phyloP scores from a whole-genome alignment of 2,329 filamentous ascomycete species.

The Cladophialophora exuberans region DNA sequence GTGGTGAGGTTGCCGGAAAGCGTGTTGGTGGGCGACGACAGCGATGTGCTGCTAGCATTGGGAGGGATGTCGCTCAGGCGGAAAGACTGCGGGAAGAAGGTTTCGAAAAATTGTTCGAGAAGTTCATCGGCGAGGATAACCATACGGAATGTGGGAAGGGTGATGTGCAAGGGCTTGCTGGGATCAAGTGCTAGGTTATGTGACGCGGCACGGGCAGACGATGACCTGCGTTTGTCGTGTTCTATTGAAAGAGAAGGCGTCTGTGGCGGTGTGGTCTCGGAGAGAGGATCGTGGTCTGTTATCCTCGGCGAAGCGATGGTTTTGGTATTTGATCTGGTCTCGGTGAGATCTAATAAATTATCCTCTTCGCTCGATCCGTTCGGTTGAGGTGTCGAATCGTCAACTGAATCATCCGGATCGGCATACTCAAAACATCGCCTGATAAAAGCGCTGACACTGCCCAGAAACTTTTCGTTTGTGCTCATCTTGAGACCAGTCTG shows the following conservation, averaged over 20 bases:
- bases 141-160: constrained; percentile 97
- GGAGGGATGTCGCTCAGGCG: constrained; percentile 71
- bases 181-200: constrained; percentile 91
- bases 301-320: constrained; percentile 28
- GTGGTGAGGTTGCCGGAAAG: constrained; percentile 77
- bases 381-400: constrained; percentile 48
- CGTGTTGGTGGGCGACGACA: constrained; percentile 34
- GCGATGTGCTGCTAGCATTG: constrained; percentile 46
- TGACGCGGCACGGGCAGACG: constrained; percentile 55
- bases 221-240: constrained; percentile 8
- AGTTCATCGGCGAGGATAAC: constrained; percentile 94
- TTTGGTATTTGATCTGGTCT: constrained; percentile 39
- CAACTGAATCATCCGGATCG: constrained; percentile 76
- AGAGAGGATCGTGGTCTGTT: constrained; percentile 30
- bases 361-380: constrained; percentile 36
- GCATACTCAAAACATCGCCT: constrained; percentile 97
- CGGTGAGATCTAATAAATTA: constrained; percentile 46
- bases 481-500: constrained; percentile 50
- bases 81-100: constrained; percentile 91
- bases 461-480: constrained; percentile 84
- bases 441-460: constrained; percentile 94
- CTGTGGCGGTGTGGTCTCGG: constrained; percentile 26
- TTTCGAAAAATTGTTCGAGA: constrained; percentile 96
- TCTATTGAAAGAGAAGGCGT: constrained; percentile 16
- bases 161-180: constrained; percentile 90